phyloP scores from a whole-genome alignment of 495 filamentous ascomycete genomes.

The Lepidopterella palustris region DNA sequence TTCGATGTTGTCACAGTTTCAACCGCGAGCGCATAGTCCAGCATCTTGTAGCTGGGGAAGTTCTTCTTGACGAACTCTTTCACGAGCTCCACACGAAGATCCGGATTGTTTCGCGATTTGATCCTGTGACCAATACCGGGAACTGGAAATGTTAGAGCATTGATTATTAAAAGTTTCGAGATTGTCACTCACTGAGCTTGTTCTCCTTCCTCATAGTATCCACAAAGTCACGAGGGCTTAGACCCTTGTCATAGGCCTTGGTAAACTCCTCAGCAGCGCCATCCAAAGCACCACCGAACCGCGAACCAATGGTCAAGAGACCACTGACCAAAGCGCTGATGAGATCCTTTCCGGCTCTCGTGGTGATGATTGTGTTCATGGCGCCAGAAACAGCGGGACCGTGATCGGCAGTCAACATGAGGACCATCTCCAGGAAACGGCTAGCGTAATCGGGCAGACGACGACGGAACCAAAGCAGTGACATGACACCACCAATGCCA shows the following conservation, averaged over 20 bases:
- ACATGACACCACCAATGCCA: conserved; percentile 99
- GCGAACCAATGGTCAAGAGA: conserved; percentile 95
- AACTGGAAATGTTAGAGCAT: conserved; percentile 47
- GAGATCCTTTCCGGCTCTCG: conserved; percentile 95
- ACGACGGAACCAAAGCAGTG: conserved; percentile 98
- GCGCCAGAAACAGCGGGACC: conserved; percentile 97
- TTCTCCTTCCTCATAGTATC: conserved; percentile 99
- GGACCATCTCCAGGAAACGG: conserved; percentile 99
- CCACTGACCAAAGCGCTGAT: conserved; percentile 91
- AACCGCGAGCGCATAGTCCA: conserved; percentile 96
- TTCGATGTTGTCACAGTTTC: conserved; percentile 98
- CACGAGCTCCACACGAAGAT: conserved; percentile 97
- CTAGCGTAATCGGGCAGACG: conserved; percentile 92
- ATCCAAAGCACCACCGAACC: conserved; percentile 97
- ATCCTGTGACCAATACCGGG: conserved; percentile 98
- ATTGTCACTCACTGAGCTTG: conserved; percentile 75
- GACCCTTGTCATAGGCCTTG: conserved; percentile 94
- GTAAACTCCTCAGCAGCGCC: conserved; percentile 98
- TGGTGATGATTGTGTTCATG: conserved; percentile 99
- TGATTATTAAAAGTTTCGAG: background rate
- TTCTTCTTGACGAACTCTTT: conserved; percentile 97
- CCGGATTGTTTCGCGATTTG: conserved; percentile 99
- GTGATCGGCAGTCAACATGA: conserved; percentile 99
- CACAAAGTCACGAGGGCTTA: conserved; percentile 97
- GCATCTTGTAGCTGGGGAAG: conserved; percentile 93